phyloP scores from a whole-genome alignment of 2,329 filamentous ascomycete species.

The Phyllosticta citrichinensis region DNA sequence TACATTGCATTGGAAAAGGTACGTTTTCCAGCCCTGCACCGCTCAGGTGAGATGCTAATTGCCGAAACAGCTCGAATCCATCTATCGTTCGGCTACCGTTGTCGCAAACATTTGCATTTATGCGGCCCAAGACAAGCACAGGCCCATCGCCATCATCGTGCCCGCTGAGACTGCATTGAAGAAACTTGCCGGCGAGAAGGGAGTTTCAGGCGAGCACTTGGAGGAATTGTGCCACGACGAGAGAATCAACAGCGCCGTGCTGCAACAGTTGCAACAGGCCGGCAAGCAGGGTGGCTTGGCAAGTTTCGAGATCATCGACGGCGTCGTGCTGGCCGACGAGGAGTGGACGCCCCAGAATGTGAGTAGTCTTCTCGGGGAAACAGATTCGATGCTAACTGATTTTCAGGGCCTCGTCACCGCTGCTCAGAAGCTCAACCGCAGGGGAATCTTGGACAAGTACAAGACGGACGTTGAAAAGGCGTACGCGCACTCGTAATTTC shows the following conservation, averaged over 20 bases:
- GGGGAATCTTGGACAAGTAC: slow-evolving; percentile 40
- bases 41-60: neutral
- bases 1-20: slow-evolving; percentile 89
- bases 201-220: slow-evolving; percentile 53
- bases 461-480: slow-evolving; percentile 40
- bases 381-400: slow-evolving; percentile 14
- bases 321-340: slow-evolving; percentile 69
- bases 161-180: slow-evolving; percentile 47
- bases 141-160: slow-evolving; percentile 74
- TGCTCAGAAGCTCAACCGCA: slow-evolving; percentile 44
- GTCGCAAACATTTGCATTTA: slow-evolving; percentile 84
- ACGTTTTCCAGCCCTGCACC: neutral
- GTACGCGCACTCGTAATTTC: slow-evolving; percentile 22
- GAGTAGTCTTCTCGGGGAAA: slow-evolving; percentile 34
- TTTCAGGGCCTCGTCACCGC: slow-evolving; percentile 39
- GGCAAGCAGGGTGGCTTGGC: slow-evolving; percentile 58
- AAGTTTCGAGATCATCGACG: slow-evolving; percentile 64
- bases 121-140: slow-evolving; percentile 62
- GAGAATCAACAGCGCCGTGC: slow-evolving; percentile 53
- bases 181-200: slow-evolving; percentile 45
- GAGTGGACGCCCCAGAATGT: slow-evolving; percentile 83
- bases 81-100: slow-evolving; percentile 71
- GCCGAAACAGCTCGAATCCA: slow-evolving; percentile 59
- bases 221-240: slow-evolving; percentile 59
- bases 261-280: slow-evolving; percentile 58